These are phyloP conservation scores for Hibiscus mutabilis DNA, from an alignment of 345 rosid genomes.

Conservation along the genomic window DNA sequence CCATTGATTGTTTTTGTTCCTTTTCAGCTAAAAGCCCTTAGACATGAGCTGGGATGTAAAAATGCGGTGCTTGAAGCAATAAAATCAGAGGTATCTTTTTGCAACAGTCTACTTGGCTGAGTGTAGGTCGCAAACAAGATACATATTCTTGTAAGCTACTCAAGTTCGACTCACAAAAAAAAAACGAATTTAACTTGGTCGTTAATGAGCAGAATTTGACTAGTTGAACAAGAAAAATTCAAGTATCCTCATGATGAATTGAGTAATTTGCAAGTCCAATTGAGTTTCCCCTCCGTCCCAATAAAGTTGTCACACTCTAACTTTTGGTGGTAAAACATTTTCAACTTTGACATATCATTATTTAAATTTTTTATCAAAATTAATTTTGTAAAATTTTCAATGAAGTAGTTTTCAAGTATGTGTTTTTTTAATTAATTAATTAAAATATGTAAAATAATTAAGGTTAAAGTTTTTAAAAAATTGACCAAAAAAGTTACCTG, in stretches of 20 bases:
- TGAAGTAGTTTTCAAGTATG: too few species aligned
- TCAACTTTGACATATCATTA: too few species aligned
- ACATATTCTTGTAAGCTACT: neutral
- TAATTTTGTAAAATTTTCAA: too few species aligned
- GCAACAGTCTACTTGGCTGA: neutral
- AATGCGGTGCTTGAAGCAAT: slow-evolving; percentile 38
- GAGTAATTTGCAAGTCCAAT: neutral
- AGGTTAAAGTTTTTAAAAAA: too few species aligned
- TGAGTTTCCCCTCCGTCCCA: neutral
- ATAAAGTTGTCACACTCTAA: too few species aligned
- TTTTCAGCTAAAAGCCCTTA: slow-evolving; percentile 51
- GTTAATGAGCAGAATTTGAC: neutral
- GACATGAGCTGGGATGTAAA: slow-evolving; percentile 71
- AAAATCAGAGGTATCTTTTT: slow-evolving; percentile 26
- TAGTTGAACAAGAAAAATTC: neutral
- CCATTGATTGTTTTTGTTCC: slow-evolving; percentile 9
- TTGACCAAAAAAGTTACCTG: too few species aligned
- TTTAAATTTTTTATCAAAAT: too few species aligned
- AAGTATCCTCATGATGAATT: neutral
- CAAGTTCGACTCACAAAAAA: neutral
- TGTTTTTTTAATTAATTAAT: too few species aligned
- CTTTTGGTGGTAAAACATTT: too few species aligned
- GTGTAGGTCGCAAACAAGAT: neutral
- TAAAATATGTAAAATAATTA: too few species aligned
- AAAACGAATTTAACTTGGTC: neutral